Percentiles rank a stretch among this genome's conserved stretches.
Evolutionary conservation across 2,329 filamentous ascomycete genomes (phyloP).

Genomic region (Kalaharituber pfeilii): DNA sequence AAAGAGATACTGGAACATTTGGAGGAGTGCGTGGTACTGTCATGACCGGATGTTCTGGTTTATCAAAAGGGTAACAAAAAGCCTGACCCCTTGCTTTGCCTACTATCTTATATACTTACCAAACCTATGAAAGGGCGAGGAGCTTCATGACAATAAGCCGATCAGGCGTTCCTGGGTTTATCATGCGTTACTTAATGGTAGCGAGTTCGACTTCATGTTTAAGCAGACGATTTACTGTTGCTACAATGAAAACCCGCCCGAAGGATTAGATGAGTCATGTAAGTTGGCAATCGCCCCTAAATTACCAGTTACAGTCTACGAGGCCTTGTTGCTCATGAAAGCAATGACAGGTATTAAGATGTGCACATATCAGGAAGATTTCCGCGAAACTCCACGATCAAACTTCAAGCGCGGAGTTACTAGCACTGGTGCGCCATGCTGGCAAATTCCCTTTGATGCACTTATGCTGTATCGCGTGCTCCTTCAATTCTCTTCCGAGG

Average conservation of each 20-base stretch:
- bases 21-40: neutral
- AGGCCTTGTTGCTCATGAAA: too few relatives aligned
- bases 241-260: neutral
- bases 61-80: neutral
- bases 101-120: too few relatives aligned
- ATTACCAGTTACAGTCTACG: too few relatives aligned
- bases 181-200: neutral
- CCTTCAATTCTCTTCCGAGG: neutral
- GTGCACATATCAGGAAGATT: too few relatives aligned
- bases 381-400: too few relatives aligned
- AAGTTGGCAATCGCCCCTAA: too few relatives aligned
- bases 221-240: neutral
- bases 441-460: neutral
- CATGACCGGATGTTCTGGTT: neutral
- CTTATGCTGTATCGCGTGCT: neutral
- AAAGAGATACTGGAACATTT: neutral
- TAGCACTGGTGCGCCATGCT: neutral
- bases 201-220: neutral
- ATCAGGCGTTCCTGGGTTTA: neutral
- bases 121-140: neutral
- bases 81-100: neutral
- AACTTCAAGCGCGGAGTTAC: too few relatives aligned
- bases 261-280: too few relatives aligned
- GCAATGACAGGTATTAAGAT: too few relatives aligned
- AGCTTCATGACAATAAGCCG: neutral